Base-by-base conservation (phyloP, 345 rosid genomes). In the Luvunga scandens region DNA sequence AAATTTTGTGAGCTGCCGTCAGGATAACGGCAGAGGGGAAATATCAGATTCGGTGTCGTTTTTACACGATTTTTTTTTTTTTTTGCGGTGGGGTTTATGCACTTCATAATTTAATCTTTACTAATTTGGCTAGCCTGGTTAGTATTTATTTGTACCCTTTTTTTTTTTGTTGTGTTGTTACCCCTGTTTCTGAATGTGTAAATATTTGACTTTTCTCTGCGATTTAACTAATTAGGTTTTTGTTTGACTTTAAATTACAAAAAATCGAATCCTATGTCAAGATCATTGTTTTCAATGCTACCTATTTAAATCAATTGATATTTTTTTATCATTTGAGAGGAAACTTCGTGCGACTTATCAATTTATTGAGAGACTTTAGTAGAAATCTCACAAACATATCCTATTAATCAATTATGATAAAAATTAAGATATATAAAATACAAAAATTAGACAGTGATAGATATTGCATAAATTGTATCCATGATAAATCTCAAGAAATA, bases 1-100 rank as follows among this genome's bases (percentile, higher is more conserved):
- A 16, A 63, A 13, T 22, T 70, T 3, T 2, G 4, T 22, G 50
- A 71, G n/a, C 76, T 78, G 74, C 78, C 86, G 79, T 83, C 82
- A 63, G 80, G 64, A 75, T 62, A 75, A 81, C 85, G 88, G 83
- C 80, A 79, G 59, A 57, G 25, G 6, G 30, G 61, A 75, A 72
- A 71, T 62, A 71, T 71, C 66, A 64, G 77, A 73, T 59, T 42
- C 69, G 66, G 13, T 25, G 57, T 81, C 80, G 34, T 66, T 71
- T 72, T 76, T 53, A 18, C 39, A 0, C 9, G 68, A 18, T 60
- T 38, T 73, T 72, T 56, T 7, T n/a, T 8, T 60, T 38, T 73
- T 72, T 56, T 7, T n/a, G 57, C 7, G 50, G 18, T 45, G 50
- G 50, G 18, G 50, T 45, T 13, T 12, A 13, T 45, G 50, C 2